These are phyloP conservation scores for Naganishia friedmannii DNA, from an alignment of 768 basidiomycete genomes.

Conservation along the genomic window DNA sequence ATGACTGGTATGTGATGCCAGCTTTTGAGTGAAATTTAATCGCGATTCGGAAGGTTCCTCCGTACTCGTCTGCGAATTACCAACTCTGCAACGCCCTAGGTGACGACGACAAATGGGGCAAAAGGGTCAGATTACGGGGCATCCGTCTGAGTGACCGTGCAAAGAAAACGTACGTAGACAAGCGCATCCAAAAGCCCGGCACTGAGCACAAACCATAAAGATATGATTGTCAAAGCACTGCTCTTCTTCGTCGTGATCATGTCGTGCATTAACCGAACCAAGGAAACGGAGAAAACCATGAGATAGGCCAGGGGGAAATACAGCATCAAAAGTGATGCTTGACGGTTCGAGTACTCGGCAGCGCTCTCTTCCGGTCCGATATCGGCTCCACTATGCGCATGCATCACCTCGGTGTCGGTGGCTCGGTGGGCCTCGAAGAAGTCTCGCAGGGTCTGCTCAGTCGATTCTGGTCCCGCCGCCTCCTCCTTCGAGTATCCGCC, in stretches of 20 bases:
- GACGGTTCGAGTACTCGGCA: constrained; percentile 49
- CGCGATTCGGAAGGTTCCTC: constrained; percentile 29
- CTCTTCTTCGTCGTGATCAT: constrained; percentile 40
- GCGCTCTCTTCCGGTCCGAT: constrained; percentile 39
- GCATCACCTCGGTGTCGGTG: constrained; percentile 22
- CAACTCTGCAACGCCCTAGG: constrained; percentile 46
- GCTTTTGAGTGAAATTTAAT: not conserved
- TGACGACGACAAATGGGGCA: not conserved
- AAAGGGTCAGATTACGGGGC: not conserved
- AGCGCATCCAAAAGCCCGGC: constrained; percentile 47
- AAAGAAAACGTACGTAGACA: constrained; percentile 45
- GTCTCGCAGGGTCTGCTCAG: constrained; percentile 39
- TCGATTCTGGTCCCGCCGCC: not conserved
- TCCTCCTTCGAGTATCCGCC: not conserved
- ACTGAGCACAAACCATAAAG: constrained; percentile 46
- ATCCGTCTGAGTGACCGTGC: not conserved
- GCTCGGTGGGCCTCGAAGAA: constrained; percentile 46
- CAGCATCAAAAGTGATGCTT: constrained; percentile 50
- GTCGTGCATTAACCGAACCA: constrained; percentile 48
- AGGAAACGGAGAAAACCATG: constrained; percentile 44
- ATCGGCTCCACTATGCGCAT: constrained; percentile 16
- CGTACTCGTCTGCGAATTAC: constrained; percentile 43
- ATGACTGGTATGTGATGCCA: not conserved
- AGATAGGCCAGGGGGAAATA: constrained; percentile 51
- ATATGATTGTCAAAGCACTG: constrained; percentile 38